Percentiles rank a stretch among this genome's conserved stretches.
Conservation (phyloP, 2,329 filamentous ascomycete genomes). For the Colletotrichum acutatum region DNA sequence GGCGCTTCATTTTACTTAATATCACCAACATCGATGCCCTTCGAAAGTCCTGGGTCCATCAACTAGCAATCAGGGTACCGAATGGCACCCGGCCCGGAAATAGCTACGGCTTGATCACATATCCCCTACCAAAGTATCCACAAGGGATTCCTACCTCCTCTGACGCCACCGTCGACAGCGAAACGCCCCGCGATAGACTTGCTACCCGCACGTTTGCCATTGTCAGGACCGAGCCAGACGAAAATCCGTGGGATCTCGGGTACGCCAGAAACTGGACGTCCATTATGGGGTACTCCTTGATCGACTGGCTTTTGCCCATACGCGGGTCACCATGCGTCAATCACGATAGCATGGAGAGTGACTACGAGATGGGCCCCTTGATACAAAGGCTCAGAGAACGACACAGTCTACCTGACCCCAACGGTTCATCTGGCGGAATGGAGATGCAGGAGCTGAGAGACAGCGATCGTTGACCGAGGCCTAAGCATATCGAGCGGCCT, state of each 20-base stretch:
- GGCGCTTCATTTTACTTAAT: conserved; percentile 77
- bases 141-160: conserved; percentile 24
- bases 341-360: conserved; percentile 72
- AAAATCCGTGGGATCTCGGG: conserved; percentile 89
- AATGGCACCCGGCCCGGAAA: conserved; percentile 53
- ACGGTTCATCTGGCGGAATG: conserved; percentile 39
- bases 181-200: conserved; percentile 48
- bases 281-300: conserved; percentile 77
- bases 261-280: conserved; percentile 76
- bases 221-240: conserved; percentile 75
- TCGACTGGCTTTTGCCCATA: conserved; percentile 87
- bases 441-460: conserved; percentile 43
- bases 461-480: background rate
- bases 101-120: conserved; percentile 64
- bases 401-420: conserved; percentile 45
- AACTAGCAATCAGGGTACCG: conserved; percentile 80
- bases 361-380: conserved; percentile 74
- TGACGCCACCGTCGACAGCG: conserved; percentile 10
- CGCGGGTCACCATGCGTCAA: conserved; percentile 78
- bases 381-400: conserved; percentile 66
- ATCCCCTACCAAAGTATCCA: conserved; percentile 59
- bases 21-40: conserved; percentile 87
- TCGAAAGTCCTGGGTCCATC: conserved; percentile 70
- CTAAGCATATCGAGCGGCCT: conserved; percentile 7
- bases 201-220: conserved; percentile 81